Base-by-base conservation (phyloP, 495 filamentous ascomycete species). In the Aspergillus asperescens region DNA sequence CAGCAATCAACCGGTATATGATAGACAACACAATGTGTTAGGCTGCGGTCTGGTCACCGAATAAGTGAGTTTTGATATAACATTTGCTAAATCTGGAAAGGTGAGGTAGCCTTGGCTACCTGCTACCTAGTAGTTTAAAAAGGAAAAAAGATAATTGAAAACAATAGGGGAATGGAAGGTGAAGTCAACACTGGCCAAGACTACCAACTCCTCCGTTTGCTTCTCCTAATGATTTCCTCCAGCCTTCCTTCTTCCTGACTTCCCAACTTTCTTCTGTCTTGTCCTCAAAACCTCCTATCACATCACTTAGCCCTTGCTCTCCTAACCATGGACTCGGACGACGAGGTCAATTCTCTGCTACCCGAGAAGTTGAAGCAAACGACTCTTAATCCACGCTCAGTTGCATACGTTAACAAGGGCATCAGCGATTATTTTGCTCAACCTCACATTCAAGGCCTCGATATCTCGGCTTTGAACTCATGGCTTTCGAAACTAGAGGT, bases 401-500 rank as follows among this genome's bases (percentile, higher is more conserved):
- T 37, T 19, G 40, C 23, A 5, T 50, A 52, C 1, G 69, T 52
- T 18, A 67, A 65, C 24, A 47, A 22, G 5, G 60, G 64, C 6
- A 71, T 77, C 22, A 57, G 63, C 23, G 55, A 68, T n/a, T 77
- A 76, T 47, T 66, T 71, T 29, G 40, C 57, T 24, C 19, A 50
- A 1, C 25, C 29, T 1, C 35, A 40, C 8, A 10, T 22, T 8
- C 52, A 64, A 37, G 42, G 55, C 9, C 32, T 43, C 7, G 63
- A 69, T 38, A 48, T 54, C 32, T 80, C 75, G 76, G 54, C 58
- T 19, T 51, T 57, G 5, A 68, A 70, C 16, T 46, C 55, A 37
- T 80, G 77, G 77, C 57, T 60, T 20, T 47, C 58, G 3, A 71
- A 70, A 19, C 70, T 73, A 3, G 78, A 79, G 38, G 31, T 78